A percentile compares a stretch with the other conserved stretches of the same genome.
phyloP scores from a whole-genome alignment of 768 basidiomycete genomes.

The Leucocoprinus birnbaumii region DNA sequence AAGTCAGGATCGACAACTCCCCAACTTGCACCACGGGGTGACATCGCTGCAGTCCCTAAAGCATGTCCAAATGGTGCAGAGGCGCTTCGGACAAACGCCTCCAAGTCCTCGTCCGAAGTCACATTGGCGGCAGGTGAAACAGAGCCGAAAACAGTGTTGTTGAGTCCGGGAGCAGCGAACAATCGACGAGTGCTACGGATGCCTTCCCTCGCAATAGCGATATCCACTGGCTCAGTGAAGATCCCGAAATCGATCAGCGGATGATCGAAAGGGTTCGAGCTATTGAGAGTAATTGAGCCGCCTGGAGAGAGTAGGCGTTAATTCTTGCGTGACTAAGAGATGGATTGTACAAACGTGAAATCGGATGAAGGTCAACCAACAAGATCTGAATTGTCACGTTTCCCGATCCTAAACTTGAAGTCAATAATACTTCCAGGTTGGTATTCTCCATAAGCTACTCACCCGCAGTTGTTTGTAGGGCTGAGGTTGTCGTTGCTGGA shows the following conservation, averaged over 20 bases:
- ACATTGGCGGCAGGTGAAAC: constrained; percentile 1
- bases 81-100: constrained; percentile 17
- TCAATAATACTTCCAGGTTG: neutral
- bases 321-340: no score
- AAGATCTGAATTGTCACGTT: neutral
- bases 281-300: constrained; percentile 5
- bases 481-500: constrained; percentile 5
- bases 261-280: constrained; percentile 9
- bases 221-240: constrained; percentile 11
- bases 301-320: neutral
- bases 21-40: constrained; percentile 17
- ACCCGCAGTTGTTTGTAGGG: constrained; percentile 11
- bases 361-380: constrained; percentile 3
- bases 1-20: constrained; percentile 38
- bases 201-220: constrained; percentile 9
- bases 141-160: constrained; percentile 1
- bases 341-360: constrained; percentile 4
- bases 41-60: constrained; percentile 30
- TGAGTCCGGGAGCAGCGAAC: constrained; percentile 6
- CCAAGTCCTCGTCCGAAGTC: constrained; percentile 3
- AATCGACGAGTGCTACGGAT: constrained; percentile 13
- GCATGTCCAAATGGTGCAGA: constrained; percentile 22
- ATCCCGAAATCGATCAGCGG: constrained; percentile 6
- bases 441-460: constrained; percentile 14
- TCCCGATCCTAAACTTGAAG: no score